These are phyloP conservation scores for Xylaria digitata DNA, from an alignment of 2,329 filamentous ascomycete species.

Conservation along the genomic window DNA sequence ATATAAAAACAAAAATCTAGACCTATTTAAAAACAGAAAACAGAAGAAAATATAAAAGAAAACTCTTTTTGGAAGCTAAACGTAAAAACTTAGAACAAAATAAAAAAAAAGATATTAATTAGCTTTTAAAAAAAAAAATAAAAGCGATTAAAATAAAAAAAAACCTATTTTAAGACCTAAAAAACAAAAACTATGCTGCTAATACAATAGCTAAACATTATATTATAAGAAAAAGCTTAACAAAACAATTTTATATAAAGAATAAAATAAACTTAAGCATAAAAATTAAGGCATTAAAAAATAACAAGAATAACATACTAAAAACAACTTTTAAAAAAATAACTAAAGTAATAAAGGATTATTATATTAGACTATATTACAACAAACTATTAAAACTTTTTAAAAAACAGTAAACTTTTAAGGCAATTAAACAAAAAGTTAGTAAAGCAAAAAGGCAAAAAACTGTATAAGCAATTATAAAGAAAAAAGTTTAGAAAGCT, in stretches of 20 bases:
- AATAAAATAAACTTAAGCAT: not conserved
- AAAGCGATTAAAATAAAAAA: not conserved
- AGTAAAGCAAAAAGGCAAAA: not conserved
- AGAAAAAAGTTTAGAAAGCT: not conserved
- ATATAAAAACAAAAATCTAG: not conserved
- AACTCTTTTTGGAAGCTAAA: too few species aligned
- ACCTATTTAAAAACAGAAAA: not conserved
- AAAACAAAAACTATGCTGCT: not conserved
- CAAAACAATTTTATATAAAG: not conserved
- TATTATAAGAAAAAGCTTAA: not conserved
- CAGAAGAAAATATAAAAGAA: too few species aligned
- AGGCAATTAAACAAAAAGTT: conserved; percentile 3
- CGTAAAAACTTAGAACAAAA: too few species aligned
- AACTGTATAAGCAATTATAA: not conserved
- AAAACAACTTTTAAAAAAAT: not conserved
- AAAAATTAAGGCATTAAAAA: conserved; percentile 4
- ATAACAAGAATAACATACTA: not conserved
- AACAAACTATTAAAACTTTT: not conserved
- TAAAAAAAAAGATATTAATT: not conserved
- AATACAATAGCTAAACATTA: not conserved
- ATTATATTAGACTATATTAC: conserved; percentile 3
- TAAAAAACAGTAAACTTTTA: not conserved
- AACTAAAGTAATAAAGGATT: not conserved
- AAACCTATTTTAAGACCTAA: not conserved
- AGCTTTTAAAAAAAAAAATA: conserved; percentile 3